Conservation (phyloP, 2,329 filamentous ascomycete genomes). For the Fusarium brachygibbosum region DNA sequence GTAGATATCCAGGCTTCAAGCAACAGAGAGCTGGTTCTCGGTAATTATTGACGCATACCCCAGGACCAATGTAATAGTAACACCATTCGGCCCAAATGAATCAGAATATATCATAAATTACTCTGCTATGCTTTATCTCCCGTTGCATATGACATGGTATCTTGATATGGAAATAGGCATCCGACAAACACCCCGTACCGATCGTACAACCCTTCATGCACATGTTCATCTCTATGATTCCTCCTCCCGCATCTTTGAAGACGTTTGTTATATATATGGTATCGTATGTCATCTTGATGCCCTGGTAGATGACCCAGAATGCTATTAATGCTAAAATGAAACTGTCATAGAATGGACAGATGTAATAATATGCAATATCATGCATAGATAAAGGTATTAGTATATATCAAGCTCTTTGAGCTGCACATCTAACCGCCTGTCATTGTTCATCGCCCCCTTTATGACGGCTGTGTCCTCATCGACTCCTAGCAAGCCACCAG, state of each 20-base stretch:
- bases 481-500: constrained; percentile 47
- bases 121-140: constrained; percentile 35
- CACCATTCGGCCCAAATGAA: not conserved
- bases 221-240: constrained; percentile 13
- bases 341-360: constrained; percentile 3
- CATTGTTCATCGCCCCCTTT: constrained; percentile 48
- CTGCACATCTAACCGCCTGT: constrained; percentile 48
- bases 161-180: constrained; percentile 41
- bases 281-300: constrained; percentile 1
- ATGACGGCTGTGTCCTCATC: constrained; percentile 47
- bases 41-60: not conserved
- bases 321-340: constrained; percentile 7
- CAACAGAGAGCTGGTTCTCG: not conserved
- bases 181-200: constrained; percentile 37
- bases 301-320: constrained; percentile 2
- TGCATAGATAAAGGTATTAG: constrained; percentile 32
- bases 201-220: constrained; percentile 26
- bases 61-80: not conserved
- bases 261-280: constrained; percentile 39
- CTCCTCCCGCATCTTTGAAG: constrained; percentile 32
- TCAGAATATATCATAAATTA: constrained; percentile 29
- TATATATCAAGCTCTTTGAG: constrained; percentile 55
- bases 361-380: constrained; percentile 7
- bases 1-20: constrained; percentile 17
- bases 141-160: constrained; percentile 46